Percentiles rank a stretch among this genome's conserved stretches.
phyloP scores from a whole-genome alignment of 371 early-diverging fungal genomes.

The Mucor mucedo region DNA sequence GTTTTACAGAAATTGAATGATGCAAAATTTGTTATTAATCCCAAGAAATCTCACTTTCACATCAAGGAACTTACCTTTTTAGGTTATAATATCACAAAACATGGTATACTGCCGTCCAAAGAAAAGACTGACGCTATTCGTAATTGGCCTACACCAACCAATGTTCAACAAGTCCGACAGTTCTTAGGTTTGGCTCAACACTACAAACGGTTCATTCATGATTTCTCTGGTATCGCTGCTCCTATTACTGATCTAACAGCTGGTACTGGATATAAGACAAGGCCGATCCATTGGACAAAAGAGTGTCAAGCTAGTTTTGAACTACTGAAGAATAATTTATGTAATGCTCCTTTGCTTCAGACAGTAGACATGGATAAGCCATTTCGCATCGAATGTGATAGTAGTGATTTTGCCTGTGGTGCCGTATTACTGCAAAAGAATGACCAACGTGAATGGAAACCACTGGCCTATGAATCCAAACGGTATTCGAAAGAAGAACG shows the following conservation, averaged over 20 bases:
- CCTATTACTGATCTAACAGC: too few relatives aligned
- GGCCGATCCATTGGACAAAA: constrained; percentile 18
- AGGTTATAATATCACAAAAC: too few relatives aligned
- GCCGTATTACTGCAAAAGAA: constrained; percentile 39
- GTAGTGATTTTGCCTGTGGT: too few relatives aligned
- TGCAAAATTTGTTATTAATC: too few relatives aligned
- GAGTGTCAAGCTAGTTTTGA: constrained; percentile 9
- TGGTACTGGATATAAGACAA: too few relatives aligned
- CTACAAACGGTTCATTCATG: constrained; percentile 37
- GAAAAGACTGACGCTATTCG: background rate
- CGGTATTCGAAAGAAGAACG: too few relatives aligned
- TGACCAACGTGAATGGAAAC: constrained; percentile 17
- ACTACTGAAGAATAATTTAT: constrained; percentile 25
- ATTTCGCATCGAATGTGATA: constrained; percentile 38
- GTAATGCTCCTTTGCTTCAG: too few relatives aligned
- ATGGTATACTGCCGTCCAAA: background rate
- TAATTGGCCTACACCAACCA: constrained; percentile 44
- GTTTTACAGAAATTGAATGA: too few relatives aligned
- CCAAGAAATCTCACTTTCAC: too few relatives aligned
- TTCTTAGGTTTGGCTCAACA: constrained; percentile 37
- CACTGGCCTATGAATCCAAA: constrained; percentile 38
- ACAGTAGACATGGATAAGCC: too few relatives aligned
- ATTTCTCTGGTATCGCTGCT: too few relatives aligned
- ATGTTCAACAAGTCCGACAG: constrained; percentile 34
- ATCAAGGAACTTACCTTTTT: too few relatives aligned